Base-by-base conservation (phyloP, 305 asterid genomes). In the Solanum hybrid region DNA sequence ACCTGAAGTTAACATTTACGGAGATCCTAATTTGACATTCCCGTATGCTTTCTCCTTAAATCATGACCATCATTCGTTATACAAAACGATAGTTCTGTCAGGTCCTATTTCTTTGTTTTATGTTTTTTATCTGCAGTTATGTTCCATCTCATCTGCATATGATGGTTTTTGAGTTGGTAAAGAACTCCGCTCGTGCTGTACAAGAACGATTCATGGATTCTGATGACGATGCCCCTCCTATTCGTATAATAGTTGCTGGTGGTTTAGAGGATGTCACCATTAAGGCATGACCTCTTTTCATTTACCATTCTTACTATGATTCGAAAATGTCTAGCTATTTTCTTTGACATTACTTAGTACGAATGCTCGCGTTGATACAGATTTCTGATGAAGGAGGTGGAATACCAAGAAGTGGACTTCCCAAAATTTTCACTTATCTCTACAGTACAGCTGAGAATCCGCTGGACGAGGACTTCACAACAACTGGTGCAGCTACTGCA, bases 351-450 rank as follows among this genome's bases (percentile, higher is more conserved):
- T 46, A 46, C 29, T 82, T 46, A 29, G 36, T 31, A 10, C 0
- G 42, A 20, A 22, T 56, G 75, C 7, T 37, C 9, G 88, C 13
- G 32, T 56, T 85, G 77, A 76, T 76, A 56, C 88, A 97, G 99
- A 96, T 96, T 85, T 97, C 98, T 42, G 99, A 97, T 90, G 99
- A 96, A 95, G 99, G 99, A 46, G 99, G 99, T 72, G 99, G 99
- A 86, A 96, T 97, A 77, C 92, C 99, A 12, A 95, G 99, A 93
- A 97, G 99, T 79, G 99, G 99, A 35, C 98, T 96, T 86, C 95
- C 98, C 16, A 97, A 88, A 90, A 94, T 97, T 40, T 97, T 97
- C 86, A 96, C 99, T 0, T 96, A 97, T 90, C 97, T 97, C 72
- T 97, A 97, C 91, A 97, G 99, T 85, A 96, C 99, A 38, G 98